A percentile compares a stretch with the other conserved stretches of the same genome.
These are phyloP conservation scores for Globisporangium sylvaticum DNA, from an alignment of 352 stramenopile species.

Conservation along the genomic window DNA sequence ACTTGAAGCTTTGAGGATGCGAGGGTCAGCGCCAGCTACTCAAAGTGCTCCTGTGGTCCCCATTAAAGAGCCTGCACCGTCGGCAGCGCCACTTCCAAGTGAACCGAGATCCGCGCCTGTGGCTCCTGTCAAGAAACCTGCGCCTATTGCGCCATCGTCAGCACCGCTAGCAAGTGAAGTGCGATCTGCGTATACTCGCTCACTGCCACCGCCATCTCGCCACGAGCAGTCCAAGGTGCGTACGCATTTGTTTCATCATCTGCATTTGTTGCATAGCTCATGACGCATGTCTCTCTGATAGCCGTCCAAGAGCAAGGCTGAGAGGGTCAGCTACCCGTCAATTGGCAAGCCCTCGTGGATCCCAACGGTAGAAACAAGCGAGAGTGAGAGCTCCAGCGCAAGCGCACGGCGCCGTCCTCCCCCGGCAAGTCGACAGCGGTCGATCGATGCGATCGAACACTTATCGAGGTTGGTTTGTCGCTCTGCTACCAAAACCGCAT, in stretches of 20 bases:
- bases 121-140: neutral
- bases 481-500: neutral
- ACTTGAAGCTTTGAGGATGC: slow-evolving; percentile 46
- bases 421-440: slow-evolving; percentile 38
- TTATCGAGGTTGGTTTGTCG: slow-evolving; percentile 43
- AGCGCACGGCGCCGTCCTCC: slow-evolving; percentile 19
- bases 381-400: neutral
- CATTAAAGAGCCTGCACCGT: neutral
- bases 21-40: slow-evolving; percentile 16
- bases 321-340: slow-evolving; percentile 35
- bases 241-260: too few species aligned
- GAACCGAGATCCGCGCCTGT: neutral
- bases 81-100: neutral
- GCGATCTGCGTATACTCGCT: neutral
- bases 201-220: neutral
- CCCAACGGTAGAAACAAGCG: slow-evolving; percentile 17
- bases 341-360: slow-evolving; percentile 69
- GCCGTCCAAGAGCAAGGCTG: slow-evolving; percentile 1
- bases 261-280: neutral
- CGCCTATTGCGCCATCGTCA: neutral
- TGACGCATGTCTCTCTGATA: neutral
- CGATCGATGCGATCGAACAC: slow-evolving; percentile 51
- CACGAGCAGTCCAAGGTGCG: neutral
- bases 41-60: neutral
- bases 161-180: neutral